Evolutionary conservation across 805 yeast genomes (phyloP).

Genomic region (Starmerella sp.): DNA sequence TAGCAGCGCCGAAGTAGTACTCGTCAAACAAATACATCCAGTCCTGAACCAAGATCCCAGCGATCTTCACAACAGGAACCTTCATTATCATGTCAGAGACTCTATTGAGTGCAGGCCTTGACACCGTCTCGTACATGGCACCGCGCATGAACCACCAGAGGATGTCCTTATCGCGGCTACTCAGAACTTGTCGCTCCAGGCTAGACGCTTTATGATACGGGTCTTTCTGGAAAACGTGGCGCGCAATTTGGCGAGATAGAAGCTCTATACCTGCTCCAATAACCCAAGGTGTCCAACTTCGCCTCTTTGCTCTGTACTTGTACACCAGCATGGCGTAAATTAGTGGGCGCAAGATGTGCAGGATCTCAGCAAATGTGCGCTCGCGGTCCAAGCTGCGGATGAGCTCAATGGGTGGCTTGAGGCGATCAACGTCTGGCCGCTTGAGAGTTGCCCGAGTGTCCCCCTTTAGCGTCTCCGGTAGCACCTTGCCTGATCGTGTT

Average conservation of each 20-base stretch:
- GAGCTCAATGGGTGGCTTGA: conserved; percentile 26
- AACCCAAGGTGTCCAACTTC: conserved; percentile 35
- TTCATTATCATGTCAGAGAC: conserved; percentile 22
- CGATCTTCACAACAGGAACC: conserved; percentile 28
- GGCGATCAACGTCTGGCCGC: conserved; percentile 27
- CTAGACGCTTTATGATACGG: conserved; percentile 4
- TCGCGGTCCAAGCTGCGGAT: conserved; percentile 23
- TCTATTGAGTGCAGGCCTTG: conserved; percentile 27
- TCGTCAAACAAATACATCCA: conserved; percentile 32
- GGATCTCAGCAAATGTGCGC: conserved; percentile 26
- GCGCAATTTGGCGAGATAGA: background rate
- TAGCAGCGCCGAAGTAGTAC: conserved; percentile 21
- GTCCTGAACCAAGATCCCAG: conserved; percentile 30
- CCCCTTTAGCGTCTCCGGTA: background rate
- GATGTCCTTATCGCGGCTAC: conserved; percentile 23
- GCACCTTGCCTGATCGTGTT: background rate
- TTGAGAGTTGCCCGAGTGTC: background rate
- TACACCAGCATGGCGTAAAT: conserved; percentile 30
- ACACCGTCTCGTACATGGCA: conserved; percentile 28
- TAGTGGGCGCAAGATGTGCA: conserved; percentile 32
- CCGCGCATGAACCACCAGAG: conserved; percentile 35
- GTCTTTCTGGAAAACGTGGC: background rate
- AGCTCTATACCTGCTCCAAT: conserved; percentile 30
- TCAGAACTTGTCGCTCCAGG: conserved; percentile 27
- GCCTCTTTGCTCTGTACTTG: conserved; percentile 18